Evolutionary conservation across 1,284 basidiomycete species (phyloP).

Genomic region (Sanguinoderma infundibulare): DNA sequence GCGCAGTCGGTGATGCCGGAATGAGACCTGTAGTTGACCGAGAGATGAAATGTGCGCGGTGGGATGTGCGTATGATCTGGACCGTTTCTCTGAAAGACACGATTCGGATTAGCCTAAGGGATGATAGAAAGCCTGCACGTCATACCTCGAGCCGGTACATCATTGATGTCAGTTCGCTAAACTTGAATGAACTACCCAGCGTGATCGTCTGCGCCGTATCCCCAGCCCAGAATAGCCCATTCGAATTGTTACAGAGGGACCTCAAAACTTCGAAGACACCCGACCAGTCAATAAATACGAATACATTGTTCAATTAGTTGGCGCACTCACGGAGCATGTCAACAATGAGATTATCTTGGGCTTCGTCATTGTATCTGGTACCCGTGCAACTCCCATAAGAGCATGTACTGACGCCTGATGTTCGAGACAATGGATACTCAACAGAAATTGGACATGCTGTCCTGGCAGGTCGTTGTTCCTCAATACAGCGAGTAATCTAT

Average conservation of each 20-base stretch:
- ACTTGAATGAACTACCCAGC: conserved; percentile 71
- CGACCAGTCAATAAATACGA: background rate
- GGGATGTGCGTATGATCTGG: background rate
- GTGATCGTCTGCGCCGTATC: conserved; percentile 84
- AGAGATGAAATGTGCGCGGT: conserved; percentile 61
- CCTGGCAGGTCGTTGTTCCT: background rate
- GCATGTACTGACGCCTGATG: background rate
- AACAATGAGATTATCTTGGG: conserved; percentile 72
- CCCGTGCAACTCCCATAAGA: no score
- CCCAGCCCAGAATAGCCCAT: conserved; percentile 81
- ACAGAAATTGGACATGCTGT: background rate
- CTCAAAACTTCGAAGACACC: conserved; percentile 50
- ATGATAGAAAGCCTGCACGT: conserved; percentile 2
- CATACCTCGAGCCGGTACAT: conserved; percentile 68
- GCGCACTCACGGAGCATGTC: conserved; percentile 43
- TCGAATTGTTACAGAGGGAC: conserved; percentile 59
- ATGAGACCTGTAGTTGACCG: conserved; percentile 73
- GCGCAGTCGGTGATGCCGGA: conserved; percentile 69
- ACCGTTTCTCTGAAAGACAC: background rate
- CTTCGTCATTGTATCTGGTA: conserved; percentile 72
- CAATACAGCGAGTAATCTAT: background rate
- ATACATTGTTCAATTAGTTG: no score
- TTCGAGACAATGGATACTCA: background rate
- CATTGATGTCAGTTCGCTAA: conserved; percentile 73
- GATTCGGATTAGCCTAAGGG: background rate